These are phyloP conservation scores for Fusarium tjaetaba DNA, from an alignment of 2,329 filamentous ascomycete genomes.

Conservation along the genomic window DNA sequence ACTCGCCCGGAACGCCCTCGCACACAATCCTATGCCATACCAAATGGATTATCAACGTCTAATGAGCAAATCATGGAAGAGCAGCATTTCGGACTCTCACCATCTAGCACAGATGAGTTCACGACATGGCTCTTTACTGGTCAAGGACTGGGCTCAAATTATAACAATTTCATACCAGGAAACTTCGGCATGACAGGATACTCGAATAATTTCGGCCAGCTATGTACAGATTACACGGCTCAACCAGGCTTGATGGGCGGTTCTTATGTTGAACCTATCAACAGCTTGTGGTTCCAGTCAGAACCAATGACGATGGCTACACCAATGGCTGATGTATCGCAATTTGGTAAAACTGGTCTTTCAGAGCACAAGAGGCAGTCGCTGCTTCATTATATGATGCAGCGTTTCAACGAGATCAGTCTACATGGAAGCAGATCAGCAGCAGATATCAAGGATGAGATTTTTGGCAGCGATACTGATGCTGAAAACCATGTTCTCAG, in stretches of 20 bases:
- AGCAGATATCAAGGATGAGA: conserved; percentile 44
- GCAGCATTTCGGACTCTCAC: conserved; percentile 41
- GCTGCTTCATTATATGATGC: conserved; percentile 43
- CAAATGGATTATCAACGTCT: conserved; percentile 32
- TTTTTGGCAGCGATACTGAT: conserved; percentile 43
- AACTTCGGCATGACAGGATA: conserved; percentile 39
- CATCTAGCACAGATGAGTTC: conserved; percentile 44
- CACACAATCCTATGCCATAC: conserved; percentile 36
- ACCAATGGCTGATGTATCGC: conserved; percentile 36
- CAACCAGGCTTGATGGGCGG: conserved; percentile 39
- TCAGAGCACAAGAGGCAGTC: conserved; percentile 44
- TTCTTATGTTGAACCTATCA: conserved; percentile 43
- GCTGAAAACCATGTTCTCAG: conserved; percentile 42
- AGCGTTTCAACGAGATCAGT: conserved; percentile 44
- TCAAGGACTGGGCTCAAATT: conserved; percentile 37
- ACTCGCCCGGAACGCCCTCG: conserved; percentile 32
- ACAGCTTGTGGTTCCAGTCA: conserved; percentile 44
- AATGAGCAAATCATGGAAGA: conserved; percentile 40
- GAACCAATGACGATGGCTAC: conserved; percentile 39
- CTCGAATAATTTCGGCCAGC: conserved; percentile 43
- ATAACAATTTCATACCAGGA: conserved; percentile 37
- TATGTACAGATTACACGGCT: conserved; percentile 40
- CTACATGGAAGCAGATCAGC: conserved; percentile 42
- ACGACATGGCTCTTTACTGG: conserved; percentile 44
- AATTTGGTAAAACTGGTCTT: conserved; percentile 39